phyloP scores from a whole-genome alignment of 805 yeast species.

The Pichia nakasei region DNA sequence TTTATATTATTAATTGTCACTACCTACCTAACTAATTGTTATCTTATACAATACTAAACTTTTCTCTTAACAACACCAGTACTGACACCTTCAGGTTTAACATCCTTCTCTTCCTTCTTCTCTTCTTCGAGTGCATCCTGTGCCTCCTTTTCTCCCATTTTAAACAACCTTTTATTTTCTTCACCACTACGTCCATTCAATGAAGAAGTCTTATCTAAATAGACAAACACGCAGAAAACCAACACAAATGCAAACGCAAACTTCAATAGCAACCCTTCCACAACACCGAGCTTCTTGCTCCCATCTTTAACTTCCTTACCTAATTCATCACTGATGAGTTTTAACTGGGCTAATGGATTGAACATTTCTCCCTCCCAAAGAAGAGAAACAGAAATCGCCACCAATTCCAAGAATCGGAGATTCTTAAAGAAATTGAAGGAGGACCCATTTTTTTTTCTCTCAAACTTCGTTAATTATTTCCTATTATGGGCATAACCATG shows the following conservation, averaged over 20 bases:
- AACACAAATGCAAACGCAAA: conserved; percentile 18
- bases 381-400: neutral
- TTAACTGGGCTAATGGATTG: conserved; percentile 14
- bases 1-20: neutral
- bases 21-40: neutral
- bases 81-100: too few relatives aligned
- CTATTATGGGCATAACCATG: neutral
- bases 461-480: neutral
- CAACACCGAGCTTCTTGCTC: conserved; percentile 9
- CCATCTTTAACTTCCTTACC: conserved; percentile 1
- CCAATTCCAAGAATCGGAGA: too few relatives aligned
- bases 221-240: conserved; percentile 15
- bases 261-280: conserved; percentile 18
- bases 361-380: neutral
- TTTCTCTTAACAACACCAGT: neutral
- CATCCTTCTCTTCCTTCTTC: neutral
- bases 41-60: too few relatives aligned
- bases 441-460: too few relatives aligned
- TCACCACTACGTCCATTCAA: conserved; percentile 16
- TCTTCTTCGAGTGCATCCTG: neutral
- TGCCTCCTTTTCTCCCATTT: conserved; percentile 2
- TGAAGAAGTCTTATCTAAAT: conserved; percentile 18
- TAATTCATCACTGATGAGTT: conserved; percentile 7
- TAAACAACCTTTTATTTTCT: conserved; percentile 13
- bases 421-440: too few relatives aligned